Percentiles rank a stretch among this genome's conserved stretches.
Conservation (phyloP, 805 yeast species). For the Candida adriatica region DNA sequence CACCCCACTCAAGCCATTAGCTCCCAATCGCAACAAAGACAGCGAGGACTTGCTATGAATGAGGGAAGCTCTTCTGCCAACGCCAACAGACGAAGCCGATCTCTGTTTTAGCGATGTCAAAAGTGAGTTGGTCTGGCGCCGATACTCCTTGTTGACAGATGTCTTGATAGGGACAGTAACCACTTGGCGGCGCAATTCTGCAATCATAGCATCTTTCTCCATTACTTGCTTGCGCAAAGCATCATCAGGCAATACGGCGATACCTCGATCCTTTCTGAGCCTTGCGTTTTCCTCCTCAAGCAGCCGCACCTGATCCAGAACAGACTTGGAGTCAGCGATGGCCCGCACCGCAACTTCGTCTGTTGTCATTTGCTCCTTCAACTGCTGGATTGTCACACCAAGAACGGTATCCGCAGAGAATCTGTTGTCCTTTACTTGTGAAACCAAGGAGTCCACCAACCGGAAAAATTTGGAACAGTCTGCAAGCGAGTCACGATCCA, state of each 20-base stretch:
- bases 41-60: conserved; percentile 10
- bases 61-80: conserved; percentile 3
- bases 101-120: conserved; percentile 5
- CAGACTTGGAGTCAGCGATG: conserved; percentile 39
- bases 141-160: conserved; percentile 2
- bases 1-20: too few species aligned
- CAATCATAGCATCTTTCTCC: conserved; percentile 37
- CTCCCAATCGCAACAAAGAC: too few species aligned
- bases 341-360: conserved; percentile 75
- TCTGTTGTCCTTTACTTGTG: conserved; percentile 29
- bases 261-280: conserved; percentile 12
- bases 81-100: background rate
- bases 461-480: conserved; percentile 42
- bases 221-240: conserved; percentile 47
- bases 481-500: conserved; percentile 37
- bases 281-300: conserved; percentile 25
- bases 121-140: conserved; percentile 3
- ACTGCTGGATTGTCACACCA: conserved; percentile 57
- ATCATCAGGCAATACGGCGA: conserved; percentile 16
- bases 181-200: conserved; percentile 1
- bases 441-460: conserved; percentile 42
- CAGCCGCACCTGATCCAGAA: conserved; percentile 33
- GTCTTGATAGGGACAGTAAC: too few species aligned
- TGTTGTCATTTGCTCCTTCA: conserved; percentile 57
- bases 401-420: conserved; percentile 38